These are phyloP conservation scores for Tylopilus subfusipes DNA, from an alignment of 768 basidiomycete genomes.

Conservation along the genomic window DNA sequence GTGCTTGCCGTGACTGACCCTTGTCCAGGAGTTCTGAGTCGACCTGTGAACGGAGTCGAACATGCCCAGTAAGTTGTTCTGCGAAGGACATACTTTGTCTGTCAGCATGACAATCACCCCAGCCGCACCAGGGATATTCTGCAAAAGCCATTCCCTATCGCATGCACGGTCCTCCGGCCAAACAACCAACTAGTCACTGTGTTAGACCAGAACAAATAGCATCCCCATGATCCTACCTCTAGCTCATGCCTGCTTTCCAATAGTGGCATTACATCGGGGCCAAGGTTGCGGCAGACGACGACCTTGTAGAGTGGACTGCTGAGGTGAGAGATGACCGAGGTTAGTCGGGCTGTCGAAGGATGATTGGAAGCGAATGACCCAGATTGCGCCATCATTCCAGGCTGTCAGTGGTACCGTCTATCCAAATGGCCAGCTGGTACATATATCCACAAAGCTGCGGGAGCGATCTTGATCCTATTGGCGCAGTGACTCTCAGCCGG, in stretches of 20 bases:
- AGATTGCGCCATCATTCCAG: conserved; percentile 22
- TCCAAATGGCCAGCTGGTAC: not conserved
- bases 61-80: not conserved
- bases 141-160: conserved; percentile 66
- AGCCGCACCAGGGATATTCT: conserved; percentile 62
- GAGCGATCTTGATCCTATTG: too few relatives aligned
- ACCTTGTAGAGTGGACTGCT: conserved; percentile 36
- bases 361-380: conserved; percentile 22
- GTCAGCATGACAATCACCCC: conserved; percentile 64
- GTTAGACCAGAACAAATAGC: not conserved
- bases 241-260: conserved; percentile 47
- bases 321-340: conserved; percentile 23
- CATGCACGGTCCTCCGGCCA: conserved; percentile 56
- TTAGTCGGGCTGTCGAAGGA: conserved; percentile 21
- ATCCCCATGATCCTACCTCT: conserved; percentile 40
- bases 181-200: conserved; percentile 37
- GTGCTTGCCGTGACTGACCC: conserved; percentile 28
- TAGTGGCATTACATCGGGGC: conserved; percentile 59
- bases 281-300: conserved; percentile 59
- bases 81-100: conserved; percentile 55
- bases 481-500: not conserved
- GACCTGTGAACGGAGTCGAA: conserved; percentile 42
- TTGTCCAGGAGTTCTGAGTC: conserved; percentile 55
- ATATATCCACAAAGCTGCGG: not conserved
- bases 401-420: not conserved